Evolutionary conservation across 2,329 filamentous ascomycete species (phyloP).

Genomic region (Sporothrix luriei): DNA sequence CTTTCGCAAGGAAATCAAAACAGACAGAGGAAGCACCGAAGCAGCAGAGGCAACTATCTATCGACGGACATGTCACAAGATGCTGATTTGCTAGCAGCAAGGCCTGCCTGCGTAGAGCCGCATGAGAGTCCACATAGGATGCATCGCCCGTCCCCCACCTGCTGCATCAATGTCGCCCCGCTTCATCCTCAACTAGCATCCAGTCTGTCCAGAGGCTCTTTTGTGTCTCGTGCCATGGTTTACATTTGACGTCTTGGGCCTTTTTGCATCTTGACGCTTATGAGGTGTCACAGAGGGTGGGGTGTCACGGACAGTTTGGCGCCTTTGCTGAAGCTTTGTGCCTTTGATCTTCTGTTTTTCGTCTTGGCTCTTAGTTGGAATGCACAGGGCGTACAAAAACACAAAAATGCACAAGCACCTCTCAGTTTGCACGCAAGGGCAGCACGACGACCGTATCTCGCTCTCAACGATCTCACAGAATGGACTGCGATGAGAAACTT

Average conservation of each 20-base stretch:
- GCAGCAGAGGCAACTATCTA: not conserved
- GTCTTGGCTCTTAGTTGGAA: not conserved
- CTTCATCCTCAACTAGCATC: conserved; percentile 6
- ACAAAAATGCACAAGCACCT: not conserved
- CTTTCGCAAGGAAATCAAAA: not conserved
- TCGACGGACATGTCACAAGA: not conserved
- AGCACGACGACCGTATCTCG: not conserved
- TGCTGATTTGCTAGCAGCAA: not conserved
- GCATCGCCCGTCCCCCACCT: not conserved
- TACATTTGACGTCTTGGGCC: not conserved
- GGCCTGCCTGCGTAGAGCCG: not conserved
- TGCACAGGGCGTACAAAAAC: not conserved
- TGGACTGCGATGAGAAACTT: not conserved
- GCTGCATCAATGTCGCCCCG: not conserved
- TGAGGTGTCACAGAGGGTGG: not conserved
- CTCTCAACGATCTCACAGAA: not conserved
- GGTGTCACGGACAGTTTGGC: conserved; percentile 5
- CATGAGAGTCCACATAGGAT: not conserved
- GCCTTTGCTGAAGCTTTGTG: not conserved
- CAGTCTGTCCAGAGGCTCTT: not conserved
- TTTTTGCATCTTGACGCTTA: not conserved
- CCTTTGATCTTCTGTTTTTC: not conserved
- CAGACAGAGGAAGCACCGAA: not conserved
- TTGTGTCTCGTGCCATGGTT: conserved; percentile 3
- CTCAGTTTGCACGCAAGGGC: not conserved